Evolutionary conservation across 164 flowering plant genomes (phyloP).

Genomic region (Euptelea pleiosperma): DNA sequence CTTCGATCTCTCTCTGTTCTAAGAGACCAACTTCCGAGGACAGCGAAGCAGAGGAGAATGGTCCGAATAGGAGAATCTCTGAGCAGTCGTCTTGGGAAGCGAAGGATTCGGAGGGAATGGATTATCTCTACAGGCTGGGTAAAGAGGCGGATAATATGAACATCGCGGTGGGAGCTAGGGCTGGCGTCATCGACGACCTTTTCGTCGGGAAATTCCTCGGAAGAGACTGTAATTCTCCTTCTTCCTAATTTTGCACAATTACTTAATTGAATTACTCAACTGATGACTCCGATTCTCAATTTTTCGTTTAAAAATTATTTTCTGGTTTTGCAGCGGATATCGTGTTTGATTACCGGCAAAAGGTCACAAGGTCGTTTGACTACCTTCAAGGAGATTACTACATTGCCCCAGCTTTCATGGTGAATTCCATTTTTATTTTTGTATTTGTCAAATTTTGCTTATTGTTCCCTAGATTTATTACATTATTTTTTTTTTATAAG

Average conservation of each 20-base stretch:
- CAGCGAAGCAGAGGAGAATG: background rate
- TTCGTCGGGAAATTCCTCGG: constrained; percentile 87
- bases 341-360: constrained; percentile 93
- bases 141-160: constrained; percentile 86
- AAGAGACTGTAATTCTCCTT: constrained; percentile 50
- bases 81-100: constrained; percentile 93
- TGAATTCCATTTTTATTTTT: constrained; percentile 16
- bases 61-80: constrained; percentile 43
- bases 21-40: constrained; percentile 4
- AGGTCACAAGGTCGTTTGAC: constrained; percentile 82
- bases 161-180: constrained; percentile 77
- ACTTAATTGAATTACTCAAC: background rate
- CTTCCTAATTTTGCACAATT: background rate
- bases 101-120: constrained; percentile 71
- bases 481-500: background rate
- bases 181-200: constrained; percentile 82
- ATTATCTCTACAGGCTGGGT: constrained; percentile 81
- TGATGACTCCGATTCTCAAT: no score
- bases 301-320: no score
- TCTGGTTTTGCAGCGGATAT: constrained; percentile 82
- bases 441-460: background rate
- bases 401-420: constrained; percentile 90
- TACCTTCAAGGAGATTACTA: constrained; percentile 92
- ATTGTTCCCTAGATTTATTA: constrained; percentile 2
- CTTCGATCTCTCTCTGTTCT: constrained; percentile 11